These are phyloP conservation scores for Fusarium coffeatum DNA, from an alignment of 2,329 filamentous ascomycete species.

Conservation along the genomic window DNA sequence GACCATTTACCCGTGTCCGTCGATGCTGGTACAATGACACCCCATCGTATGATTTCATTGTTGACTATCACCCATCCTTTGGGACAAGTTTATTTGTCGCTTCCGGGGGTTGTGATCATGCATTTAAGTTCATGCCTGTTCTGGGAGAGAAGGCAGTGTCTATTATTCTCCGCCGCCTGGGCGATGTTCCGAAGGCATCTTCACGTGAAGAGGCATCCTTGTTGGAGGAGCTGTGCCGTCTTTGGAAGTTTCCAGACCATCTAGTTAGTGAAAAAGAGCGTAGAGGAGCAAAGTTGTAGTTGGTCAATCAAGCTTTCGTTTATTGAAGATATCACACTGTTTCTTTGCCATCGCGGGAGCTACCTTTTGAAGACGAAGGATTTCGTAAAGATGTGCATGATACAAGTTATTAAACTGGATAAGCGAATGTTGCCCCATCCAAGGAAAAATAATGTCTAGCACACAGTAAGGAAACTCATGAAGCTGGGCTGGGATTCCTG, in stretches of 20 bases:
- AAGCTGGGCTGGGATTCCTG: not conserved
- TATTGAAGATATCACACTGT: not conserved
- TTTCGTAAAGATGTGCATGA: not conserved
- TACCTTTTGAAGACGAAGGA: not conserved
- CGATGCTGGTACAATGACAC: conserved; percentile 3
- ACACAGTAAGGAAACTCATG: not conserved
- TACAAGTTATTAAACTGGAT: not conserved
- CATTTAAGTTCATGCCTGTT: conserved; percentile 2
- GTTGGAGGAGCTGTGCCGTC: not conserved
- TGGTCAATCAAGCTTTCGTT: not conserved
- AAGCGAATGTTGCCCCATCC: not conserved
- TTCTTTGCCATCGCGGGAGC: not conserved
- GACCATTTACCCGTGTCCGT: not conserved
- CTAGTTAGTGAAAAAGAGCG: not conserved
- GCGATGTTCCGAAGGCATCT: not conserved
- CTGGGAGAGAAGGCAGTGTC: not conserved
- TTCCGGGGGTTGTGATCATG: conserved; percentile 1
- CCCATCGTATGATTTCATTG: not conserved
- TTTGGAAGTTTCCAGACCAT: not conserved
- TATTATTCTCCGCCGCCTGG: conserved; percentile 1
- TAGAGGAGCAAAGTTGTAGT: not conserved
- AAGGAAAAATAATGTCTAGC: not conserved
- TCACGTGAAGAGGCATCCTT: not conserved
- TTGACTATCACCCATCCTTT: conserved; percentile 1
- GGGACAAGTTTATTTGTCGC: not conserved